These are phyloP conservation scores for Fusarium dimerum DNA, from an alignment of 2,329 filamentous ascomycete genomes.

Conservation along the genomic window DNA sequence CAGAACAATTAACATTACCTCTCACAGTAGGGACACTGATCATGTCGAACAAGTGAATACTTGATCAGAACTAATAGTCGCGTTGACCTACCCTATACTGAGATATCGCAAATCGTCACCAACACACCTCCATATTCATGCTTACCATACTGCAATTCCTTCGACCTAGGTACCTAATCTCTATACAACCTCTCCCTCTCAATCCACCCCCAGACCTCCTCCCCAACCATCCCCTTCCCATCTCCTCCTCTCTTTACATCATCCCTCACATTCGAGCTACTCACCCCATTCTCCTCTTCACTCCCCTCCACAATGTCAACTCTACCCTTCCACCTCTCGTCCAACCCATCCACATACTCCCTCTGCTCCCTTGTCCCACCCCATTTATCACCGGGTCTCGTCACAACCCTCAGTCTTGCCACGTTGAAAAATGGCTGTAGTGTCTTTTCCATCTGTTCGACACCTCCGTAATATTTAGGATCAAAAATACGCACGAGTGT, in stretches of 20 bases:
- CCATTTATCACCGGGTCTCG: slow-evolving; percentile 62
- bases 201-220: slow-evolving; percentile 60
- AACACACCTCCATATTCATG: neutral
- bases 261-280: slow-evolving; percentile 64
- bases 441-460: slow-evolving; percentile 46
- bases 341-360: slow-evolving; percentile 55
- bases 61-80: no score
- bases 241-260: slow-evolving; percentile 49
- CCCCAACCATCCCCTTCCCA: slow-evolving; percentile 56
- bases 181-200: slow-evolving; percentile 56
- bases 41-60: no score
- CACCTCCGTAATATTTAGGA: slow-evolving; percentile 64
- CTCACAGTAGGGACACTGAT: no score
- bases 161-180: slow-evolving; percentile 14
- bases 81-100: no score
- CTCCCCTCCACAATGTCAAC: slow-evolving; percentile 60
- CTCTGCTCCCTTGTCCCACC: slow-evolving; percentile 46
- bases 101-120: neutral
- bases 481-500: slow-evolving; percentile 73
- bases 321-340: slow-evolving; percentile 56
- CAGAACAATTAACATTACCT: no score
- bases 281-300: slow-evolving; percentile 47
- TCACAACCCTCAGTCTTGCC: slow-evolving; percentile 63
- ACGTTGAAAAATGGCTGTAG: slow-evolving; percentile 65
- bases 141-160: neutral